A percentile compares a stretch with the other conserved stretches of the same genome.
phyloP scores from a whole-genome alignment of 192 early-diverging fungal species.

The Coemansia sp. region DNA sequence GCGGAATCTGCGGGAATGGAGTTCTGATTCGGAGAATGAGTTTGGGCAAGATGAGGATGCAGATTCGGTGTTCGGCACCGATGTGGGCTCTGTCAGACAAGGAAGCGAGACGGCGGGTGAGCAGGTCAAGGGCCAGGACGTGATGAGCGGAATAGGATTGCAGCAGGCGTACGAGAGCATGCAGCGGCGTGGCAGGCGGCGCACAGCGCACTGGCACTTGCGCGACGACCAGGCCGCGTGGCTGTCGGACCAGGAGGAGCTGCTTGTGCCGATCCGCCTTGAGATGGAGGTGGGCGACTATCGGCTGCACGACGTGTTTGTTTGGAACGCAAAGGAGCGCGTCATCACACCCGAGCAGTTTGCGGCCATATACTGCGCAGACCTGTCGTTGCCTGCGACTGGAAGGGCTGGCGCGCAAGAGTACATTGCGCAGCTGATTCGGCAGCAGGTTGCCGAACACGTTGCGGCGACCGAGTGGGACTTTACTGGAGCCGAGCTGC shows the following conservation, averaged over 20 bases:
- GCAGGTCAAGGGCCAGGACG: slow-evolving; percentile 19
- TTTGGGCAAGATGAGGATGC: slow-evolving; percentile 39
- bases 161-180: slow-evolving; percentile 35
- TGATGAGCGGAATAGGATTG: slow-evolving; percentile 47
- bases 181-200: slow-evolving; percentile 38
- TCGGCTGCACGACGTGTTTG: slow-evolving; percentile 84
- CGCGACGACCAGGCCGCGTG: slow-evolving; percentile 53
- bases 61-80: slow-evolving; percentile 47
- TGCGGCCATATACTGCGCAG: slow-evolving; percentile 79
- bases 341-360: slow-evolving; percentile 80
- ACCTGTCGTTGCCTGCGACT: slow-evolving; percentile 62
- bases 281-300: slow-evolving; percentile 87
- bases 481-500: slow-evolving; percentile 44
- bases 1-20: slow-evolving; percentile 54
- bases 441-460: slow-evolving; percentile 50
- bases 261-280: slow-evolving; percentile 85
- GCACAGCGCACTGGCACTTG: slow-evolving; percentile 52
- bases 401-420: slow-evolving; percentile 28
- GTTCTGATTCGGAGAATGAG: slow-evolving; percentile 52
- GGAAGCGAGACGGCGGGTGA: slow-evolving; percentile 39
- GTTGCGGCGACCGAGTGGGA: slow-evolving; percentile 36
- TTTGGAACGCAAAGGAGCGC: slow-evolving; percentile 90
- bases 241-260: slow-evolving; percentile 67
- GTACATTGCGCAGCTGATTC: slow-evolving; percentile 48
- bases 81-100: slow-evolving; percentile 39